Evolutionary conservation across 176 grass and related monocot genomes (phyloP).

Genomic region (Pontederia paniculata): DNA sequence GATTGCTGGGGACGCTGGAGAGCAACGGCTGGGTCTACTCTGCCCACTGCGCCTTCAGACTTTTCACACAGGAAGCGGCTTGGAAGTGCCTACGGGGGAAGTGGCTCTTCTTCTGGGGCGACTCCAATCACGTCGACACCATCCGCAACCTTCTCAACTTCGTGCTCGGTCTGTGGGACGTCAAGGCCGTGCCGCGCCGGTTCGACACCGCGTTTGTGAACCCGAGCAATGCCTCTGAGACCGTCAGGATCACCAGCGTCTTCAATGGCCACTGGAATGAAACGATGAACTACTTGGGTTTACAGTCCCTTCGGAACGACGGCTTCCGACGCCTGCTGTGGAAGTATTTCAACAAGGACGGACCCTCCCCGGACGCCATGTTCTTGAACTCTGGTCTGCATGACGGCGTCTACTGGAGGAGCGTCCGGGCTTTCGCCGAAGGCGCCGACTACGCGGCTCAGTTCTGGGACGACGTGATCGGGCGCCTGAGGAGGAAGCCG

Average conservation of each 20-base stretch:
- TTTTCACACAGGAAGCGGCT: conserved; percentile 49
- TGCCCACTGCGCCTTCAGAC: conserved; percentile 77
- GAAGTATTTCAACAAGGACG: conserved; percentile 49
- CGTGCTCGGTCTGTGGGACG: conserved; percentile 57
- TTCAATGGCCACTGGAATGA: conserved; percentile 98
- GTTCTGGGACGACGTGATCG: conserved; percentile 68
- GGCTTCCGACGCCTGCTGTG: conserved; percentile 36
- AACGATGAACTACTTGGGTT: conserved; percentile 71
- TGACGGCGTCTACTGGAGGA: conserved; percentile 76
- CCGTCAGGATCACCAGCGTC: conserved; percentile 73
- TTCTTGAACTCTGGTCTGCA: conserved; percentile 91
- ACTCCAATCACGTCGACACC: conserved; percentile 97
- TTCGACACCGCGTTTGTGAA: conserved; percentile 55
- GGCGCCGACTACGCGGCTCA: conserved; percentile 42
- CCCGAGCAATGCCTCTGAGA: conserved; percentile 28
- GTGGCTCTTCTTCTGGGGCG: conserved; percentile 99
- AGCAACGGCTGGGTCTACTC: conserved; percentile 99
- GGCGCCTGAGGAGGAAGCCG: conserved; percentile 19
- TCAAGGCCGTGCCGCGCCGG: conserved; percentile 40
- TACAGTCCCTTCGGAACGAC: conserved; percentile 59
- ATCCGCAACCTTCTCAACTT: conserved; percentile 72
- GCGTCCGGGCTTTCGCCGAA: conserved; percentile 34
- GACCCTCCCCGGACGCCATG: conserved; percentile 45
- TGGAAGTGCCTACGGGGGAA: conserved; percentile 77
- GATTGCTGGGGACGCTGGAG: conserved; percentile 59